phyloP scores from a whole-genome alignment of 768 basidiomycete species.

The Epithele typhae region DNA sequence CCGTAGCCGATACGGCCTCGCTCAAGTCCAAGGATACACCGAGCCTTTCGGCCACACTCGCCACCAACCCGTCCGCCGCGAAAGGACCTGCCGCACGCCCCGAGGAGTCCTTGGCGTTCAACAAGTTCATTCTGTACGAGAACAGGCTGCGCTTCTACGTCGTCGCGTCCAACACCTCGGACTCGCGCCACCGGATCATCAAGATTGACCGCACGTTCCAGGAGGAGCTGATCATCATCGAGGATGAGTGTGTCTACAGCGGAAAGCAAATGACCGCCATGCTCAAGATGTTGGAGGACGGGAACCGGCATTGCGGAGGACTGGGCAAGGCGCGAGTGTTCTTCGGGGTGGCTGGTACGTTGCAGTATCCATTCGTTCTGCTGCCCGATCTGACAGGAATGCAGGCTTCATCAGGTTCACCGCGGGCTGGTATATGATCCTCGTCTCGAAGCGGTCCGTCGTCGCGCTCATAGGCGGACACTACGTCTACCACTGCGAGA shows the following conservation, averaged over 20 bases:
- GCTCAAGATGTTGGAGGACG: conserved; percentile 93
- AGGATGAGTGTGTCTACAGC: conserved; percentile 86
- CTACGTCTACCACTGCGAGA: conserved; percentile 95
- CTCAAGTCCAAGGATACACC: conserved; percentile 13
- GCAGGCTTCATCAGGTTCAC: conserved; percentile 91
- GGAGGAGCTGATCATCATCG: conserved; percentile 70
- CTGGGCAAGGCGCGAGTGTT: conserved; percentile 74
- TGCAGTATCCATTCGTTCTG: too few relatives aligned
- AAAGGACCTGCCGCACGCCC: conserved; percentile 2
- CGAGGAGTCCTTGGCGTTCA: conserved; percentile 35
- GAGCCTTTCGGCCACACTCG: conserved; percentile 7
- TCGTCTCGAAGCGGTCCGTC: conserved; percentile 85
- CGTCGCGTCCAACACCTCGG: conserved; percentile 84
- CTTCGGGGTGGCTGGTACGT: conserved; percentile 77
- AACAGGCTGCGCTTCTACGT: conserved; percentile 89
- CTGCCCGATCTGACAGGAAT: too few relatives aligned
- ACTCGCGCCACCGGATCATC: conserved; percentile 85
- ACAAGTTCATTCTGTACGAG: conserved; percentile 93
- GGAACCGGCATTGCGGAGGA: conserved; percentile 85
- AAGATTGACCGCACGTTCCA: conserved; percentile 88
- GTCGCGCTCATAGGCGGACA: conserved; percentile 94
- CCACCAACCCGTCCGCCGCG: neutral
- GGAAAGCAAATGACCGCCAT: conserved; percentile 87
- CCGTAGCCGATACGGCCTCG: conserved; percentile 9
- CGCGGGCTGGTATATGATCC: conserved; percentile 93